A percentile compares a stretch with the other conserved stretches of the same genome.
phyloP scores from a whole-genome alignment of 306 rosid genomes.

The Sicyos baderoa region DNA sequence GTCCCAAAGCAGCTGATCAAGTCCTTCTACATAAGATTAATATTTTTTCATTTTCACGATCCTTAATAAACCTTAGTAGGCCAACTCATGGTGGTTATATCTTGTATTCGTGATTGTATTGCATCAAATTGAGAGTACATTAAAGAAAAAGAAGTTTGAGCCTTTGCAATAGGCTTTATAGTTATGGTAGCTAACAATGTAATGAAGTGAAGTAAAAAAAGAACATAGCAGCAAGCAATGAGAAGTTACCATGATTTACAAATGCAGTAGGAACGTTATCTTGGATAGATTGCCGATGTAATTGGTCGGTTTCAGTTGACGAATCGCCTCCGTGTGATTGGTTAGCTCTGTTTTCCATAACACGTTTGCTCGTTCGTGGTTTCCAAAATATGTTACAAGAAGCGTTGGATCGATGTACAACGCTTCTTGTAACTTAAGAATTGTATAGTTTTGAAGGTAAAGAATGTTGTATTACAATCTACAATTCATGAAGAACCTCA shows the following conservation, averaged over 20 bases:
- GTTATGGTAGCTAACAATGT: background rate
- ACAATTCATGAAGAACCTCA: background rate
- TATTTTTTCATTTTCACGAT: too few relatives aligned
- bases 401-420: background rate
- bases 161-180: background rate
- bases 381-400: slow-evolving; percentile 1
- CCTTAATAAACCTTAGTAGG: too few relatives aligned
- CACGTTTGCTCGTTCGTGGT: background rate
- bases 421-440: too few relatives aligned
- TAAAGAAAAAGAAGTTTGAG: background rate
- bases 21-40: too few relatives aligned
- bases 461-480: background rate
- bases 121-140: background rate
- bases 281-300: background rate
- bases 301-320: background rate
- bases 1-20: too few relatives aligned
- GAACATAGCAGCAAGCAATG: background rate
- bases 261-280: slow-evolving; percentile 6
- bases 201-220: background rate
- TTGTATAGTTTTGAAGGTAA: too few relatives aligned
- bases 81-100: too few relatives aligned
- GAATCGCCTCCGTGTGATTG: slow-evolving; percentile 2
- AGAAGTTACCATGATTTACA: slow-evolving; percentile 14
- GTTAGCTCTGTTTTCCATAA: slow-evolving; percentile 5
- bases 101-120: background rate